Base-by-base conservation (phyloP, 1,284 basidiomycete genomes). In the Rhodotorula sp. region DNA sequence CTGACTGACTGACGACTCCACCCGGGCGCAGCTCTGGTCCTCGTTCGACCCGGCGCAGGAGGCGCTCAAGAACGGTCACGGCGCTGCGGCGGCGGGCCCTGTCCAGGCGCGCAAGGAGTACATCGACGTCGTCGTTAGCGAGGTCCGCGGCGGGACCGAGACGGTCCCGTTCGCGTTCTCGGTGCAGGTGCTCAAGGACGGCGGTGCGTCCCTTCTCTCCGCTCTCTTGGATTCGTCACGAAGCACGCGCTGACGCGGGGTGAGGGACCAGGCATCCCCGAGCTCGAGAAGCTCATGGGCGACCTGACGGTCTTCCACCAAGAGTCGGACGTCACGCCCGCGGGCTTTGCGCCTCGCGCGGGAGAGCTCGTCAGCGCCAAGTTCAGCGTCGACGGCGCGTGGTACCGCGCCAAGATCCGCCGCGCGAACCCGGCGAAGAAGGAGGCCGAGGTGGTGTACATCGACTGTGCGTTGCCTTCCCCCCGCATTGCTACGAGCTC, bases 361-460 rank as follows among this genome's bases (percentile, higher is more conserved):
- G 94, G 94, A 39, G 94, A 97, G 72, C 85, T 97, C 34, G 92
- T 98, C 29, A 92, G 72, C 74, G 81, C 90, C 17, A 91, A 91
- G 80, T 92, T 91, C 82, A 91, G 89, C 7, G 74, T 82, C 67
- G 94, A 97, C 81, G 90, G 91, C 36, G 86, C 89, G 70, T 97
- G 94, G 94, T 97, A 97, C 82, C 90, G 94, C 67, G 94, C 94
- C 55, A 91, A 89, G 83, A 89, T 97, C 74, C 89, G 90, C 71
- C 87, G 90, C 50, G 84, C 88, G 36, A 94, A 91, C 48, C 87
- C 89, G 8, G 79, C 92, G 62, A 95, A 94, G 84, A 93, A 91
- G 79, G 82, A 81, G 81, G 91, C 90, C 5, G 91, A 94, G 80
- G 89, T 94, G 12, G 39, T 75, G 25, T 80, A 78, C 67, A 70